phyloP scores from a whole-genome alignment of 129 eudicot species.

The Sambucus nigra region DNA sequence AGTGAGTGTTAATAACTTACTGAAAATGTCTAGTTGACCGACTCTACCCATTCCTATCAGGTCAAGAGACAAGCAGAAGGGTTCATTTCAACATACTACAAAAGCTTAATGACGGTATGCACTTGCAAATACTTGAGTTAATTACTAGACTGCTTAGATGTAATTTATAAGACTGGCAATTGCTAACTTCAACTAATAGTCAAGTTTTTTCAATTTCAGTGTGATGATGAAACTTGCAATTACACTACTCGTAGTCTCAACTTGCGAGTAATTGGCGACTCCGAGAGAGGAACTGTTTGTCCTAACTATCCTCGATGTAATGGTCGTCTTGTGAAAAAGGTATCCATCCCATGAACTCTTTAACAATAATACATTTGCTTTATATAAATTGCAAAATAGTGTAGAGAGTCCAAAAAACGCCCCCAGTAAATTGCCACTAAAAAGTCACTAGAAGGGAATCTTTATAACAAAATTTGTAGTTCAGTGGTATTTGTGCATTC shows the following conservation, averaged over 20 bases:
- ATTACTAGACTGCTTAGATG: background rate
- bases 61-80: slow-evolving; percentile 81
- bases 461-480: too few species aligned
- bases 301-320: slow-evolving; percentile 91
- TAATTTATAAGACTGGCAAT: background rate
- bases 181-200: background rate
- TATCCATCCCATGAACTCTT: slow-evolving; percentile 9
- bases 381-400: too few species aligned
- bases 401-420: too few species aligned
- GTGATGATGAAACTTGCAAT: slow-evolving; percentile 94
- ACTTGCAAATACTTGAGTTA: slow-evolving; percentile 3
- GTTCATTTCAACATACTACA: slow-evolving; percentile 75
- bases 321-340: slow-evolving; percentile 85
- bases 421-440: too few species aligned
- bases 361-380: background rate
- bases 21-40: background rate
- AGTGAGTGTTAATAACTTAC: background rate
- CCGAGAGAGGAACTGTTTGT: slow-evolving; percentile 87
- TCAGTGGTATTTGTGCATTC: background rate
- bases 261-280: slow-evolving; percentile 78
- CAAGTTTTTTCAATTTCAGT: slow-evolving; percentile 30
- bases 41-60: slow-evolving; percentile 26
- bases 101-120: slow-evolving; percentile 76
- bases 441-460: too few species aligned
- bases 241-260: slow-evolving; percentile 80